Base-by-base conservation (phyloP, 352 stramenopile species). In the Ophiocytium majus region DNA sequence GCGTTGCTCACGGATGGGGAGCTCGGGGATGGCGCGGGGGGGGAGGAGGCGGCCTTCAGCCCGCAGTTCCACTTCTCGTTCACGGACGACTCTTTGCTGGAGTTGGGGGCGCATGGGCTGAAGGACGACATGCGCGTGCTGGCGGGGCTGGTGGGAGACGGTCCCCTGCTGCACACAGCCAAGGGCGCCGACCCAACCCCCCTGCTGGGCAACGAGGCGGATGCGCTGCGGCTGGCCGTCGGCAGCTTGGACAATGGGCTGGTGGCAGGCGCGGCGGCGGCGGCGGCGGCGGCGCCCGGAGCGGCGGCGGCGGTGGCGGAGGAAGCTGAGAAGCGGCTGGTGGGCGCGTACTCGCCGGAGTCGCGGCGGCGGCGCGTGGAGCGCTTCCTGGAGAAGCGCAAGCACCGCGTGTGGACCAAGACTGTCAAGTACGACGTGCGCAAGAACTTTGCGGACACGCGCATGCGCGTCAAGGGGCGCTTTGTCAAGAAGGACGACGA, bases 361-460 rank as follows among this genome's bases (percentile, higher is more conserved):
- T 96, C 93, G 50, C 91, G 96, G 80, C 93, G 94, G 85, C 94
- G 97, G 85, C 91, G 95, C 23, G 96, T 98, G 80, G 92, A 96
- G 81, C 94, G 95, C 80, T 98, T 98, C 88, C 85, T 98, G 63
- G 93, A 97, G 90, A 98, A 98, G 91, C 91, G 95, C 49, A 94
- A 98, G 83, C 95, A 97, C 82, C 93, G 96, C 66, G 14, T 89
- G 1, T 89, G 85, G 85, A 83, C 83, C 28, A 84, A 84, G 82
- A 90, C 86, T 84, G 94, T 98, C 33, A 93, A 97, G 90, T 98
- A 98, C 86, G 94, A 97, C 82, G 94, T 98, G 64, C 93, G 95
- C 86, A 98, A 98, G 91, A 97, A 97, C 89, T 97, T 98, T 91
- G 95, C 95, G 80, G 95, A 98, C 91, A 97, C 93, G 87, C 91